phyloP scores from a whole-genome alignment of 192 early-diverging fungal genomes.

The Backusella luteola region DNA sequence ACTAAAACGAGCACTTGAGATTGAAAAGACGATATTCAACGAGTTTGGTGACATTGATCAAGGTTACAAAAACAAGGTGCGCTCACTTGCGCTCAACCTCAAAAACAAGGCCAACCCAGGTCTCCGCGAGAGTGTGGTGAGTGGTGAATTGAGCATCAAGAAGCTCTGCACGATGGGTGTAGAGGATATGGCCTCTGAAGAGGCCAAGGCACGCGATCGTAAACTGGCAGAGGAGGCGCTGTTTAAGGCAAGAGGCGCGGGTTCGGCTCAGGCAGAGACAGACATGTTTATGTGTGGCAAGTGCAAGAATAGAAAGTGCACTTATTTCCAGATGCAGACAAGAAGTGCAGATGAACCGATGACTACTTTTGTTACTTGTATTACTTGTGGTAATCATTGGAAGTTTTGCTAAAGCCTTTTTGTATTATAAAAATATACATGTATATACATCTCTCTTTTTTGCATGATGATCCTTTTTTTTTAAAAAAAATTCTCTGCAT shows the following conservation, averaged over 20 bases:
- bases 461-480: too few relatives aligned
- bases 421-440: neutral
- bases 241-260: slow-evolving; percentile 75
- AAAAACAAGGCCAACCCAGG: slow-evolving; percentile 75
- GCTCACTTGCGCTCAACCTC: slow-evolving; percentile 76
- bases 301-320: slow-evolving; percentile 81
- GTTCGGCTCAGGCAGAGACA: slow-evolving; percentile 74
- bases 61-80: slow-evolving; percentile 71
- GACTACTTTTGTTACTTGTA: slow-evolving; percentile 96
- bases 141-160: slow-evolving; percentile 60
- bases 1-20: slow-evolving; percentile 47
- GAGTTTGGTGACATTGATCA: slow-evolving; percentile 48
- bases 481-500: too few relatives aligned
- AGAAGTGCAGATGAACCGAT: slow-evolving; percentile 98
- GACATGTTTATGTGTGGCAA: slow-evolving; percentile 94
- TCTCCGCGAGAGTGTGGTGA: slow-evolving; percentile 64
- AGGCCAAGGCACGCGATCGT: slow-evolving; percentile 68
- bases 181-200: slow-evolving; percentile 91
- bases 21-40: slow-evolving; percentile 65
- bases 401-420: slow-evolving; percentile 42
- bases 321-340: slow-evolving; percentile 87
- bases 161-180: slow-evolving; percentile 75
- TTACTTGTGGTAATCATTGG: slow-evolving; percentile 83
- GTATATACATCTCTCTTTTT: neutral
- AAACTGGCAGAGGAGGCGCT: slow-evolving; percentile 71